Conservation (phyloP, 805 yeast genomes). For the Teunomyces stri region DNA sequence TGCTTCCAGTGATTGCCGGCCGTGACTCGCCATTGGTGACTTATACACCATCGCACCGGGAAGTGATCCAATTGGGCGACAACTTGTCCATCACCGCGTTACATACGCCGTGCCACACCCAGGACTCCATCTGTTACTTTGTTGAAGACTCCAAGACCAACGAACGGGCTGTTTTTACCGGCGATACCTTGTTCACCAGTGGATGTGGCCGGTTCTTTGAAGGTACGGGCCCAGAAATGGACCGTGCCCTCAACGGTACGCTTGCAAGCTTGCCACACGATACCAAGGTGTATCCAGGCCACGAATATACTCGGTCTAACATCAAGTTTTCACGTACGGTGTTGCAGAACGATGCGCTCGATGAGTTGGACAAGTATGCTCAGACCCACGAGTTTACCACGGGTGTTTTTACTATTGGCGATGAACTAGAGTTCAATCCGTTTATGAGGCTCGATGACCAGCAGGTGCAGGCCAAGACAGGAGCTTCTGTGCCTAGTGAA, state of each 20-base stretch:
- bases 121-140: conserved; percentile 89
- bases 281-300: conserved; percentile 87
- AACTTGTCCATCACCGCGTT: conserved; percentile 69
- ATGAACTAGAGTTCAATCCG: conserved; percentile 83
- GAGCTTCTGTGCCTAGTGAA: conserved; percentile 45
- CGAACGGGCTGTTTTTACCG: conserved; percentile 82
- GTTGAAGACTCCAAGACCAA: conserved; percentile 62
- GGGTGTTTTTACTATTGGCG: conserved; percentile 79
- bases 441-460: conserved; percentile 79
- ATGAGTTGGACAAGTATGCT: conserved; percentile 50
- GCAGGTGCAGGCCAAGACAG: conserved; percentile 56
- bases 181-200: conserved; percentile 89
- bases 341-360: conserved; percentile 53
- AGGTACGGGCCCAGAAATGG: conserved; percentile 83
- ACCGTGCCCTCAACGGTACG: conserved; percentile 55
- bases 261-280: conserved; percentile 63
- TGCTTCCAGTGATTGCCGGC: conserved; percentile 77
- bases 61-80: conserved; percentile 61
- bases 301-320: conserved; percentile 87
- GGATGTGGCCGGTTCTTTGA: conserved; percentile 98
- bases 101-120: conserved; percentile 98
- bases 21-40: conserved; percentile 73
- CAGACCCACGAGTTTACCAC: conserved; percentile 68
- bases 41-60: conserved; percentile 65
- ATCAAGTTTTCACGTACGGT: conserved; percentile 73